Evolutionary conservation across 1,139 yeast species (phyloP).

Genomic region (Saccharomyces hybrid): DNA sequence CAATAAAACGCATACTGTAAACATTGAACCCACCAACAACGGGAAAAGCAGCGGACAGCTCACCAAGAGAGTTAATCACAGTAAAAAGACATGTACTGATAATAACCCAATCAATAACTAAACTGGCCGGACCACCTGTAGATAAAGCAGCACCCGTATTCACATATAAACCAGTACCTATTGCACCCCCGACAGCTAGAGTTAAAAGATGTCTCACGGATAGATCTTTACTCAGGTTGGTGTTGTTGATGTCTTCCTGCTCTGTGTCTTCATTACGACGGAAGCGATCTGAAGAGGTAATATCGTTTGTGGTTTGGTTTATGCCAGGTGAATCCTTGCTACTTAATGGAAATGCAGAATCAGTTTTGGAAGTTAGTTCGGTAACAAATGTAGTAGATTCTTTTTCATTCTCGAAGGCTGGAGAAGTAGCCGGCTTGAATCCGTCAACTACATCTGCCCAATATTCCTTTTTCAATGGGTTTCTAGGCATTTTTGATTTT

Average conservation of each 20-base stretch:
- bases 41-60: slow-evolving; percentile 59
- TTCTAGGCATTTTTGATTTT: slow-evolving; percentile 8
- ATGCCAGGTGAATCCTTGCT: not conserved
- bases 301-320: not conserved
- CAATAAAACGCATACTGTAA: slow-evolving; percentile 56
- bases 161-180: slow-evolving; percentile 61
- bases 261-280: not conserved
- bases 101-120: slow-evolving; percentile 48
- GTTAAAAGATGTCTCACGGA: slow-evolving; percentile 62
- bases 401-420: not conserved
- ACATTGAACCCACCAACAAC: slow-evolving; percentile 67
- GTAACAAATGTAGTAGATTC: not conserved
- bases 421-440: slow-evolving; percentile 9
- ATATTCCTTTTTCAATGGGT: slow-evolving; percentile 16
- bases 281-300: not conserved
- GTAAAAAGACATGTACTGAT: slow-evolving; percentile 49
- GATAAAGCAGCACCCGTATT: slow-evolving; percentile 58
- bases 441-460: slow-evolving; percentile 19
- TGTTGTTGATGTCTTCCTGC: slow-evolving; percentile 10
- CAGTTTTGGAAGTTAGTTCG: not conserved
- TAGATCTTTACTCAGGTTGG: slow-evolving; percentile 41
- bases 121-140: slow-evolving; percentile 64
- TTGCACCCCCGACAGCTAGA: slow-evolving; percentile 85
- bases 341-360: not conserved
- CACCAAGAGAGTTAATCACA: slow-evolving; percentile 64